Evolutionary conservation across 345 rosid species (phyloP), one percentile per base, ranked within the genome.

Genomic region (Nasturtium officinale): DNA sequence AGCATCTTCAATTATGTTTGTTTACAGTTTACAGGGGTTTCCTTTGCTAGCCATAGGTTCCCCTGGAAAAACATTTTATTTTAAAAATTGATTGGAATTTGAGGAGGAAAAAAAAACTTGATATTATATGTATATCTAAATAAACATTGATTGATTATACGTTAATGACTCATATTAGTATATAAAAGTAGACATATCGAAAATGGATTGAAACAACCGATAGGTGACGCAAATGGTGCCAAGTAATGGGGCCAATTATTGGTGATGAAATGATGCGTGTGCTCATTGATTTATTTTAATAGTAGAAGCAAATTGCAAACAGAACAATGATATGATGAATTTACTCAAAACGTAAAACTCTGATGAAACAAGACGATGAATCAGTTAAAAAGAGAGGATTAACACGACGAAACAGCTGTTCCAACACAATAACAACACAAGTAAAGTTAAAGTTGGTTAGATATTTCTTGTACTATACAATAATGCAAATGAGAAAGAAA

Each of bases 371-470:
- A 38, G n/a, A 67, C 45, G 42, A 28, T 69, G 33, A 62, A 62
- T 54, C 58, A 33, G 74, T 42, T 23, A 51, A 61, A 59, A 33
- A 16, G 51, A 61, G 52, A 45, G 32, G 51, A 53, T 23, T 23
- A 43, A 45, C 79, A 76, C 70, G 70, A 54, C 65, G 65, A 62
- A 68, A 63, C 74, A 33, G 43, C 65, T 69, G 64, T 61, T 61
- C 79, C 79, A 69, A 21, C 75, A 60, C 10, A 51, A 40, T 7
- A 42, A 29, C 45, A 20, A 56, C 35, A 59, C 23, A 54, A 3
- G 46, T 47, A 9, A 50, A 26, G 29, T 42, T 5, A 26, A 61
- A 56, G 17, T 33, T 60, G 5, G 48, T 21, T 25, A 69, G n/a
- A 69, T 18, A 16, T 11, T 58, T 18, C n/a, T 26, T 62, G 32